These are phyloP conservation scores for Fagus sylvatica DNA, from an alignment of 306 rosid genomes.

Conservation along the genomic window DNA sequence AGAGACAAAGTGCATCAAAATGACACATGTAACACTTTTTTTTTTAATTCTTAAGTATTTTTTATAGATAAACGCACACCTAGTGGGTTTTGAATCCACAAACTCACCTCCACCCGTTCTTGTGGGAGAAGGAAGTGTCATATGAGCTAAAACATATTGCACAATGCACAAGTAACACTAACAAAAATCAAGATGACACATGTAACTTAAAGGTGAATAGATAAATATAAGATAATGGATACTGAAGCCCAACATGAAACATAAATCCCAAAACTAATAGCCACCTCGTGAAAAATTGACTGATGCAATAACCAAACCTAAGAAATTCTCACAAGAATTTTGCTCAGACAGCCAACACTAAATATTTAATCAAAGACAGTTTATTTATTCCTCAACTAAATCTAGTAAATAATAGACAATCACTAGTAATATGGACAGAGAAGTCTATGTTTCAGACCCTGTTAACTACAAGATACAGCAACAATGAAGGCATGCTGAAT, in stretches of 20 bases:
- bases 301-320: constrained; percentile 17
- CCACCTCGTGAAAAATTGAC: constrained; percentile 18
- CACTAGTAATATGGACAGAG: background rate
- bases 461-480: background rate
- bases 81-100: no score
- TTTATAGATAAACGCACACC: no score
- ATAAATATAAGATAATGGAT: background rate
- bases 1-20: background rate
- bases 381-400: background rate
- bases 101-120: no score
- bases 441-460: background rate
- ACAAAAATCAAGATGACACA: no score
- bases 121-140: no score
- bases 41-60: no score
- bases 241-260: background rate
- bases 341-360: no score
- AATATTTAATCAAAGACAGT: background rate
- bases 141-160: no score
- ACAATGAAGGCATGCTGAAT: background rate
- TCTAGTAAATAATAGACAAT: background rate
- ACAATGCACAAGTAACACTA: no score
- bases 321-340: background rate
- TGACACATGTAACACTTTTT: background rate
- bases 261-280: background rate
- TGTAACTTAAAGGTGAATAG: background rate